Conservation (phyloP, 2,329 filamentous ascomycete species). For the Pseudodiploospora longispora region DNA sequence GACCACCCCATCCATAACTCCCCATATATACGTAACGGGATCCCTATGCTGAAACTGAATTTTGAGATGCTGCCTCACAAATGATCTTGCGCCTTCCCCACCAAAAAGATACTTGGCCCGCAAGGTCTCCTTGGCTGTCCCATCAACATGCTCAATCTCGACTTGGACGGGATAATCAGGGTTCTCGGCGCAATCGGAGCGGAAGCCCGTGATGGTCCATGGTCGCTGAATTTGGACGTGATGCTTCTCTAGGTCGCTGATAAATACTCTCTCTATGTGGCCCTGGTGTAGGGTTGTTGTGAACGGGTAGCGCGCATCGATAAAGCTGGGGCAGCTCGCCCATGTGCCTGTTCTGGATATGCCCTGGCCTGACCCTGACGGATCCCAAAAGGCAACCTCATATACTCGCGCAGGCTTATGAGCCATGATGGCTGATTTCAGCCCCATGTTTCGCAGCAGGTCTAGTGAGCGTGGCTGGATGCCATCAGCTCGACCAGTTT, state of each 20-base stretch:
- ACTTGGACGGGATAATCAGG: slow-evolving; percentile 73
- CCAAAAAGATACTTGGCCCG: slow-evolving; percentile 64
- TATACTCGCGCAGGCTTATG: slow-evolving; percentile 81
- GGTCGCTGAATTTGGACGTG: slow-evolving; percentile 53
- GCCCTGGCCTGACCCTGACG: slow-evolving; percentile 43
- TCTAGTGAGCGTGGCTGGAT: slow-evolving; percentile 87
- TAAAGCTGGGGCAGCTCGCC: slow-evolving; percentile 83
- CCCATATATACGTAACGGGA: slow-evolving; percentile 65
- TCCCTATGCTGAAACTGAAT: slow-evolving; percentile 67
- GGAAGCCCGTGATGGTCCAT: slow-evolving; percentile 56
- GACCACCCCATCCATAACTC: slow-evolving; percentile 67
- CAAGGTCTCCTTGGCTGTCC: slow-evolving; percentile 58
- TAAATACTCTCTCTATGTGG: slow-evolving; percentile 61
- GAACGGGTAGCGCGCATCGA: slow-evolving; percentile 63
- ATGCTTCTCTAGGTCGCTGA: slow-evolving; percentile 56
- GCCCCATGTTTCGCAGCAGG: slow-evolving; percentile 78
- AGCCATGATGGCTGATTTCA: slow-evolving; percentile 83
- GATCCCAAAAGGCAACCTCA: slow-evolving; percentile 68
- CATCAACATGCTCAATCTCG: slow-evolving; percentile 67
- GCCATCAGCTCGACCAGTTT: slow-evolving; percentile 80
- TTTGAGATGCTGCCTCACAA: slow-evolving; percentile 53
- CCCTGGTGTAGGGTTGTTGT: slow-evolving; percentile 66
- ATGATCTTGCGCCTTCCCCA: slow-evolving; percentile 62
- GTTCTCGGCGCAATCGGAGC: slow-evolving; percentile 46
- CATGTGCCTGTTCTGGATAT: slow-evolving; percentile 64